Percentiles rank a stretch among this genome's conserved stretches.
These are phyloP conservation scores for Fusarium udum DNA, from an alignment of 2,329 filamentous ascomycete species.

Conservation along the genomic window DNA sequence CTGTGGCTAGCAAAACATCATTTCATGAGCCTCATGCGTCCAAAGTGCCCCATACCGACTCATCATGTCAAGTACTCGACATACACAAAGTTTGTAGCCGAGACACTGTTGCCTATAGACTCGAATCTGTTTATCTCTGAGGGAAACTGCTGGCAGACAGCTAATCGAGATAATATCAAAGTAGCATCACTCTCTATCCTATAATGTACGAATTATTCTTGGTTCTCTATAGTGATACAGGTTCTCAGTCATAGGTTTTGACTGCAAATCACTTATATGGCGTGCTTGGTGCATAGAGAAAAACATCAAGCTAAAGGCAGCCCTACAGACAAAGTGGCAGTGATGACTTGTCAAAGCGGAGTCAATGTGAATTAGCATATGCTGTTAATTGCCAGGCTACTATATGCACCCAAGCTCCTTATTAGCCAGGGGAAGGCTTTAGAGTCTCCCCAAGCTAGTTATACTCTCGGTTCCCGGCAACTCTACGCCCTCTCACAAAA, in stretches of 20 bases:
- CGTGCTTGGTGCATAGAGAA: fast-evolving
- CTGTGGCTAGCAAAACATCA: neutral
- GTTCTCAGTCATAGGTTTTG: fast-evolving
- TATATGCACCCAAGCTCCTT: fast-evolving
- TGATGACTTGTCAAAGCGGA: neutral
- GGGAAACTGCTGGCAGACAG: fast-evolving
- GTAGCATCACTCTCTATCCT: too few species aligned
- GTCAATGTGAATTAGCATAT: too few species aligned
- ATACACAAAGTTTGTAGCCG: neutral
- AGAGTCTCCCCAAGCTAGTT: fast-evolving
- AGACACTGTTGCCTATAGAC: neutral
- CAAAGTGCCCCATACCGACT: too few species aligned
- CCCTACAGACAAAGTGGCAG: fast-evolving
- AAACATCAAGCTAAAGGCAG: neutral
- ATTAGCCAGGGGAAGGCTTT: fast-evolving
- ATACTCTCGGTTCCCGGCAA: neutral
- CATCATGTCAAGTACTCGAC: too few species aligned
- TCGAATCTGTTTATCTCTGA: neutral
- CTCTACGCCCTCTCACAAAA: neutral
- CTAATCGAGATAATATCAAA: neutral
- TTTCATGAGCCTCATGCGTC: neutral
- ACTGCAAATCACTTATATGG: too few species aligned
- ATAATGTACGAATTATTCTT: neutral
- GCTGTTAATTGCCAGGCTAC: fast-evolving
- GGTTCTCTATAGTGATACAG: neutral